Percentiles rank a stretch among this genome's conserved stretches.
Conservation (phyloP, 495 filamentous ascomycete genomes). For the Penicillium flavigenum region DNA sequence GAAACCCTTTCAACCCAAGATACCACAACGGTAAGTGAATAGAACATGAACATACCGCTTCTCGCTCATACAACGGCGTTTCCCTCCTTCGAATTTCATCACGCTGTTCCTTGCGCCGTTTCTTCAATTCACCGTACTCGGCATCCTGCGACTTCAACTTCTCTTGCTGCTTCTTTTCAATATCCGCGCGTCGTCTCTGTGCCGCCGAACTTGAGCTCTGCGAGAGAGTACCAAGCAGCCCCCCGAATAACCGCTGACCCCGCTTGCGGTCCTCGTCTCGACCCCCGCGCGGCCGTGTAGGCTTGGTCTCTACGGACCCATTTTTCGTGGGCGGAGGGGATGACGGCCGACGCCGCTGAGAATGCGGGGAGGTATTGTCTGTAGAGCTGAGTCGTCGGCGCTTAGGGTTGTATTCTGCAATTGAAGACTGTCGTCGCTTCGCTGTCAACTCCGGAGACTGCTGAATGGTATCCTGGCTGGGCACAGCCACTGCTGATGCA, state of each 20-base stretch:
- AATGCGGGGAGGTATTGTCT: conserved; percentile 23
- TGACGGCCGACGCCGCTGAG: conserved; percentile 16
- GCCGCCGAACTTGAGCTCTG: conserved; percentile 67
- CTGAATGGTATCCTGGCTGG: conserved; percentile 43
- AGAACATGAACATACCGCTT: conserved; percentile 65
- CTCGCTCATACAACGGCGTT: conserved; percentile 74
- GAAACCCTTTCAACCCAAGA: not conserved
- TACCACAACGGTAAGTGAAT: conserved; percentile 2
- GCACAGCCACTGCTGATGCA: conserved; percentile 65
- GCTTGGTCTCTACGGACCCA: conserved; percentile 43
- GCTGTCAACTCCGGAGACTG: conserved; percentile 34
- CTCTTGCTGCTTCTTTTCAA: conserved; percentile 85
- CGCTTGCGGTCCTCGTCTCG: conserved; percentile 78
- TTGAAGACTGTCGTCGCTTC: conserved; percentile 60
- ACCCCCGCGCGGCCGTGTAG: conserved; percentile 41
- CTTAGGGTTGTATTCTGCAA: conserved; percentile 55
- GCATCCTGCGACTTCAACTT: conserved; percentile 73
- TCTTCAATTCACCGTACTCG: conserved; percentile 66
- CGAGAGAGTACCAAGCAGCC: conserved; percentile 81
- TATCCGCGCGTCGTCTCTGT: conserved; percentile 78
- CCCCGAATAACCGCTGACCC: conserved; percentile 86
- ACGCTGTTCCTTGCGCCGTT: conserved; percentile 61
- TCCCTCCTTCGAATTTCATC: conserved; percentile 60
- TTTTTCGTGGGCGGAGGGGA: conserved; percentile 17
- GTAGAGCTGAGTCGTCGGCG: conserved; percentile 51